A percentile compares a stretch with the other conserved stretches of the same genome.
These are phyloP conservation scores for Didymella keratinophila DNA, from an alignment of 2,329 filamentous ascomycete species.

Conservation along the genomic window DNA sequence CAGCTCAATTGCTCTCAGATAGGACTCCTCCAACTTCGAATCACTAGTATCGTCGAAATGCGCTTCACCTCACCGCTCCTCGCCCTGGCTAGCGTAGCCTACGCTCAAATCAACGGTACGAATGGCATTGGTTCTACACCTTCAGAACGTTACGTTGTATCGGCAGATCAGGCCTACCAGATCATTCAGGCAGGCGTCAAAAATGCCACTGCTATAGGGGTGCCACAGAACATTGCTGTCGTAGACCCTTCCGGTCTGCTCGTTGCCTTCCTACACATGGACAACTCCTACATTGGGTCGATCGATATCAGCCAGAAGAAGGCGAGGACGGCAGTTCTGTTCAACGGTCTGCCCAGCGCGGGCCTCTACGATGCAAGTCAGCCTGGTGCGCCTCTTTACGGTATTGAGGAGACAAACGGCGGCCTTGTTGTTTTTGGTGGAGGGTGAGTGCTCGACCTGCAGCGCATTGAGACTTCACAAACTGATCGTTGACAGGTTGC, in stretches of 20 bases:
- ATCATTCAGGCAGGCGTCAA: constrained; percentile 31
- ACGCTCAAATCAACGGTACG: constrained; percentile 31
- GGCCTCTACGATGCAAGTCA: constrained; percentile 26
- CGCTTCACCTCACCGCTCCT: constrained; percentile 14
- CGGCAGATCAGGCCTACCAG: constrained; percentile 34
- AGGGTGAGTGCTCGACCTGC: constrained; percentile 20
- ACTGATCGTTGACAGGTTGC: constrained; percentile 27
- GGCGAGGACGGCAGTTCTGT: constrained; percentile 39
- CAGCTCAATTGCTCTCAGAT: background rate
- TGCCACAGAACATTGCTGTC: constrained; percentile 42
- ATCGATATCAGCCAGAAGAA: constrained; percentile 43
- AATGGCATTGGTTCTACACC: constrained; percentile 37
- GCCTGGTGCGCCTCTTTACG: constrained; percentile 32
- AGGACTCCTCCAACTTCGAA: background rate
- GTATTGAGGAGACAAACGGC: constrained; percentile 39
- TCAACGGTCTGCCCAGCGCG: constrained; percentile 34
- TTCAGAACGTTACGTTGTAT: constrained; percentile 28
- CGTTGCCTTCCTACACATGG: constrained; percentile 41
- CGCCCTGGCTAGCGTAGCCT: constrained; percentile 19
- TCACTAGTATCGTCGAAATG: background rate
- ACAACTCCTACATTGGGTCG: constrained; percentile 39
- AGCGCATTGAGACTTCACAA: background rate
- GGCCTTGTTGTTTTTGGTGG: constrained; percentile 42
- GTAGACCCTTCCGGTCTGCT: constrained; percentile 40
- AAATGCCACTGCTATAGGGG: constrained; percentile 34